Base-by-base conservation (phyloP, 495 filamentous ascomycete species). In the Daldinia grandis region DNA sequence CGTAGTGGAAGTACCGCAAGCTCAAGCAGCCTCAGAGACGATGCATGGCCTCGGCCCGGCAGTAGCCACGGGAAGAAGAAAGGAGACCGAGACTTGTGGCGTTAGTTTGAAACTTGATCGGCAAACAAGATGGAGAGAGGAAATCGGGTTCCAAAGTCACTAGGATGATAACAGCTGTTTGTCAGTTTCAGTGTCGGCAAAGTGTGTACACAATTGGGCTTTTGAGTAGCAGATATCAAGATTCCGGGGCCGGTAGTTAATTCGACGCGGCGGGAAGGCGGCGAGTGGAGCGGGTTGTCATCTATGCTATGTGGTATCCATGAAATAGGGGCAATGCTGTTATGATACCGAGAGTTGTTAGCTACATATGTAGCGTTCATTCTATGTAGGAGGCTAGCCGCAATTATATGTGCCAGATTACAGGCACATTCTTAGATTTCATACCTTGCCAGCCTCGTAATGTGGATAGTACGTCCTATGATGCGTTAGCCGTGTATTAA, bases 21-120 rank as follows among this genome's bases (percentile, higher is more conserved):
- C 60, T 55, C 38, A 5, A 57, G 58, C 50, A 53, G 28, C 19
- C 56, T 17, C 19, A 75, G 62, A 21, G 80, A 74, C 63, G 81
- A 83, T 50, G 67, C 77, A 40, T 84, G 82, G 82, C 82, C 82
- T 5, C 58, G 81, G 54, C 82, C 82, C 14, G 71, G 47, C 51
- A 83, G 78, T 61, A 81, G 79, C 37, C 62, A 78, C 0, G 82
- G 80, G 0, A 70, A 74, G 60, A 82, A 67, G 62, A 82, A 77
- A 64, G 81, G 76, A 38, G 82, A 83, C 62, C 81, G 66, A 63
- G 82, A 84, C 73, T 66, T 84, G 56, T 84, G 82, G 82, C 76
- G 82, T 58, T 84, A 47, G 76, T 14, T 38, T 12, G 31, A 19
- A 47, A 59, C 4, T 12, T 51, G 10, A 19, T 50, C 24, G 19